Conservation (phyloP, 2,329 filamentous ascomycete genomes). For the Stagonosporopsis tanaceti region DNA sequence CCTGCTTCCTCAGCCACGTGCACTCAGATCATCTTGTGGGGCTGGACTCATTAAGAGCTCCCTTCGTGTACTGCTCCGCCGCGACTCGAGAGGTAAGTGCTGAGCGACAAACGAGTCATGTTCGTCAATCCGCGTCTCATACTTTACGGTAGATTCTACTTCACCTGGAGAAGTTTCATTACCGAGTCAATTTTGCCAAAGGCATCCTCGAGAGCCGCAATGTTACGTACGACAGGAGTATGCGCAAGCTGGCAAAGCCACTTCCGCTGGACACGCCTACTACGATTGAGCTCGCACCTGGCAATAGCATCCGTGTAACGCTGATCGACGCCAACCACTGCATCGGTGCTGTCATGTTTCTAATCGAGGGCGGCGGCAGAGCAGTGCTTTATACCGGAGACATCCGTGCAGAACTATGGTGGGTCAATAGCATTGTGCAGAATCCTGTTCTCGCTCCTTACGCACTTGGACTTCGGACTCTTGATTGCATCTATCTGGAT, state of each 20-base stretch:
- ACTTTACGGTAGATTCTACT: slow-evolving; percentile 66
- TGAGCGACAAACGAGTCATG: neutral
- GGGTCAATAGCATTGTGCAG: slow-evolving; percentile 75
- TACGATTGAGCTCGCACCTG: slow-evolving; percentile 74
- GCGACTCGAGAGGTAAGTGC: slow-evolving; percentile 74
- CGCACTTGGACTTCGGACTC: slow-evolving; percentile 53
- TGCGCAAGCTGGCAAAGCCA: slow-evolving; percentile 76
- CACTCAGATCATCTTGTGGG: slow-evolving; percentile 90
- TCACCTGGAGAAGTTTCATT: slow-evolving; percentile 77
- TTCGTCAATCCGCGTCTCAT: neutral
- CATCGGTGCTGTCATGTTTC: slow-evolving; percentile 88
- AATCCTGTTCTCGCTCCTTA: slow-evolving; percentile 81
- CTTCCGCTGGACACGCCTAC: slow-evolving; percentile 85
- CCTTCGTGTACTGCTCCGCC: slow-evolving; percentile 90
- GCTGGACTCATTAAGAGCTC: slow-evolving; percentile 76
- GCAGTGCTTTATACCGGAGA: slow-evolving; percentile 90
- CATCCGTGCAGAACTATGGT: slow-evolving; percentile 85
- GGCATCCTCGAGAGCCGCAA: slow-evolving; percentile 78
- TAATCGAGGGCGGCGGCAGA: slow-evolving; percentile 77
- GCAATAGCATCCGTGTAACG: slow-evolving; percentile 77
- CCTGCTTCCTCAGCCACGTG: slow-evolving; percentile 90
- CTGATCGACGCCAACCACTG: slow-evolving; percentile 94
- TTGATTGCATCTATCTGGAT: slow-evolving; percentile 89
- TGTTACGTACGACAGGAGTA: slow-evolving; percentile 75
- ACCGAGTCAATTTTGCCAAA: slow-evolving; percentile 81